Conservation (phyloP, 2,329 filamentous ascomycete genomes). For the Seiridium cupressi region DNA sequence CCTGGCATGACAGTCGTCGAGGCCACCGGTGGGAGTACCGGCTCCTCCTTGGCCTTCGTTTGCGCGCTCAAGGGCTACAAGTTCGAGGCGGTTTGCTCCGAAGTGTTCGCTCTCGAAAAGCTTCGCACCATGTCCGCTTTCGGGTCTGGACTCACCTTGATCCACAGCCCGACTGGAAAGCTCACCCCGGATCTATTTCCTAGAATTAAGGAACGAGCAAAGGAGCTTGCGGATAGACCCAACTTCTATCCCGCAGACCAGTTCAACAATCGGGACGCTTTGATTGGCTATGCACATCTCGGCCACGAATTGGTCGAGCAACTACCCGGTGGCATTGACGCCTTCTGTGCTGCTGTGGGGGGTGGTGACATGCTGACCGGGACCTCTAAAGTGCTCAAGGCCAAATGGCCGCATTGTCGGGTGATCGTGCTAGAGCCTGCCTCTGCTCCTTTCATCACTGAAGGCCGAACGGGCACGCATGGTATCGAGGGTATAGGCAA, state of each 20-base stretch:
- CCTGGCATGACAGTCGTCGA: neutral
- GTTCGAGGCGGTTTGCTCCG: constrained; percentile 2
- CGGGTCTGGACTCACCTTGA: neutral
- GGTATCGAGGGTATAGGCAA: neutral
- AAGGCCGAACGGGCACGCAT: neutral
- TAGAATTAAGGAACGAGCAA: neutral
- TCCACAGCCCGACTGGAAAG: neutral
- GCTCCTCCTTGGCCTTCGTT: constrained; percentile 1
- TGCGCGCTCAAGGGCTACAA: constrained; percentile 1
- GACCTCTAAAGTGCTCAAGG: neutral
- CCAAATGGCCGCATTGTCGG: neutral
- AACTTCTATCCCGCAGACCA: neutral
- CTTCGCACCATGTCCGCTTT: constrained; percentile 2
- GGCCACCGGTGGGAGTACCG: neutral
- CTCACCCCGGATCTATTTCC: constrained; percentile 2
- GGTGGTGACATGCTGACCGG: neutral
- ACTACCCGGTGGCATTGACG: neutral
- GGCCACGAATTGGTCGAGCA: neutral
- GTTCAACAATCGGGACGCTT: neutral
- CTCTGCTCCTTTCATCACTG: neutral
- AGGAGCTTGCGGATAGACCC: neutral
- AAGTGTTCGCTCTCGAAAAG: neutral
- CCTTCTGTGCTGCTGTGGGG: neutral
- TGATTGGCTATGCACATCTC: neutral
- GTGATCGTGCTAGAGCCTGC: neutral